Base-by-base conservation (phyloP, 192 early-diverging fungal species). In the Jimgerdemannia flammicorona region DNA sequence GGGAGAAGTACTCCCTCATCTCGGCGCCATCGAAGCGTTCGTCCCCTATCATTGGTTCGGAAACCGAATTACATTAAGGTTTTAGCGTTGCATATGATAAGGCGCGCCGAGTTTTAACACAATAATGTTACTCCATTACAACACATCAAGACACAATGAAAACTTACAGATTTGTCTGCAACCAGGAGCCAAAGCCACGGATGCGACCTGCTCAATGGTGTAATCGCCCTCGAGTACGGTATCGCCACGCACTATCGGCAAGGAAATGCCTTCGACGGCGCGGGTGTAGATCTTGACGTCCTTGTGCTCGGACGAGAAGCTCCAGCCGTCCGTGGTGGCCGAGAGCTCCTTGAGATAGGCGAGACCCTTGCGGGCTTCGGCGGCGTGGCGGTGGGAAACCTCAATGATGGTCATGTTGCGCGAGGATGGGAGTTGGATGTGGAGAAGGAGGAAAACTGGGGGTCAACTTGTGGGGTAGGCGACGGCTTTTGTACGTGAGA, bases 241-340 rank as follows among this genome's bases (percentile, higher is more conserved):
- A 63, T 89, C 88, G 43, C 86, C 88, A 71, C 88, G 83, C 29
- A 87, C 80, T 59, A 85, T 81, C 29, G 85, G 85, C n/a, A 84
- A 68, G 17, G 80, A 69, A 39, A 74, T 78, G 9, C 81, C 82
- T 3, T 77, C 80, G 8, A 85, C 74, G 6, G 75, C 44, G 43
- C 82, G 80, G 17, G 75, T 85, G 43, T 87, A 89, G 14, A 83
- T 54, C 73, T 87, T 87, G 70, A 87, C 81, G 29, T 78, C 79
- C 2, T 82, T 75, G 44, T 77, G 79, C 40, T 84, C 85, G n/a
- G 80, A 78, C 4, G 80, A 74, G 19, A 86, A 73, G 3, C 79
- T 73, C 88, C 88, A 89, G n/a, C 84, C 85, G 29, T 81, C 79
- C 42, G 83, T 72, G 67, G 70, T 74, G n/a, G 72, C 74, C 4